A percentile compares a stretch with the other conserved stretches of the same genome.
phyloP scores from a whole-genome alignment of 169 alveolate genomes.

The Miamiensis avidus region DNA sequence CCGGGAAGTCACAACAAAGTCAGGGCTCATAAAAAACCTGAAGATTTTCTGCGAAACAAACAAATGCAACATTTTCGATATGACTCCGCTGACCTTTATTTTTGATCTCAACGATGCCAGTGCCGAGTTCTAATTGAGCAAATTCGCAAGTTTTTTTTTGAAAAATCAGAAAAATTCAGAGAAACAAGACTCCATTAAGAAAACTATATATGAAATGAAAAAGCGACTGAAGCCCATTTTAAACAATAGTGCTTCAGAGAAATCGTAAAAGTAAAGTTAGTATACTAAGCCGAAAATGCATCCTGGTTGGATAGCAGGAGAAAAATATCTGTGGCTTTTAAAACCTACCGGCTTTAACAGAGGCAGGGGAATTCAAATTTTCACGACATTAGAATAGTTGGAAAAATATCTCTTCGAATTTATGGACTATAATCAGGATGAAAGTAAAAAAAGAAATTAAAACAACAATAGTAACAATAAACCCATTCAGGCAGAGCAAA shows the following conservation, averaged over 20 bases:
- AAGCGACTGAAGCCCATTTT: neutral
- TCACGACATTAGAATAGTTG: slow-evolving; percentile 29
- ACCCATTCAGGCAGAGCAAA: too few relatives aligned
- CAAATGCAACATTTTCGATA: slow-evolving; percentile 28
- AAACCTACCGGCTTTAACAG: slow-evolving; percentile 55
- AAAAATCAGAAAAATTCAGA: slow-evolving; percentile 6
- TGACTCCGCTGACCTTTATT: slow-evolving; percentile 34
- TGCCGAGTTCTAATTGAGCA: slow-evolving; percentile 1
- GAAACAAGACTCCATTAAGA: slow-evolving; percentile 2
- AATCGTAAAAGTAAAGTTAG: neutral
- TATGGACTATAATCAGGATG: neutral
- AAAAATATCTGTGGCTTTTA: slow-evolving; percentile 50
- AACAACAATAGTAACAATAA: neutral
- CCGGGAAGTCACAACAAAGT: slow-evolving; percentile 55
- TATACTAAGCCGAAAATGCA: slow-evolving; percentile 5
- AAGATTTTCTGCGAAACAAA: slow-evolving; percentile 36
- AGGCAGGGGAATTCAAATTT: slow-evolving; percentile 60
- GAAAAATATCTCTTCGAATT: slow-evolving; percentile 4
- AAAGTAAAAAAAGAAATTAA: neutral
- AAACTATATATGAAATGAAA: neutral
- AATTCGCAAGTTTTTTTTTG: slow-evolving; percentile 15
- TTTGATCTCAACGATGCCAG: slow-evolving; percentile 1
- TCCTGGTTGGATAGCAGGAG: neutral
- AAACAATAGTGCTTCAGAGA: neutral
- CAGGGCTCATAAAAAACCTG: slow-evolving; percentile 50